Base-by-base conservation (phyloP, 768 basidiomycete species). In the Psilocybe azurescens region DNA sequence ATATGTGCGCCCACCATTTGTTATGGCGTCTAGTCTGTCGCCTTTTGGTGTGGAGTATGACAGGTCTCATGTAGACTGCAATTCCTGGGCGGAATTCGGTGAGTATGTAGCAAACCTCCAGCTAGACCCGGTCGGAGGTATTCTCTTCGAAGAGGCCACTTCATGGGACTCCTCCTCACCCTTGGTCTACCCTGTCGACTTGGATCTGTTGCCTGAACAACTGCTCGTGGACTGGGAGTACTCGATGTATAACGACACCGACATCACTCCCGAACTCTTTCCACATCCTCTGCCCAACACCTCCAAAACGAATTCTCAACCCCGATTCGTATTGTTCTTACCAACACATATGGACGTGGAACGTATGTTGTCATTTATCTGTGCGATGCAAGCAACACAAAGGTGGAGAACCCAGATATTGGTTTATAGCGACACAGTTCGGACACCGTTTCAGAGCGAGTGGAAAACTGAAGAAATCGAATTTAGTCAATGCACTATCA, bases 1-100 rank as follows among this genome's bases (percentile, higher is more conserved):
- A 3, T 86, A 83, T 70, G 75, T 91, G 2, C 68, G 85, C 2
- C 90, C 90, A 14, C 90, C 90, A 2, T 86, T 91, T 62, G 75
- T 88, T 5, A 64, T 84, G 32, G 82, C 82, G 9, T 61, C 73
- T 1, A 56, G 70, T 28, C 57, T 79, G 14, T 61, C 75, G 10
- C 69, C 69, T 9, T 64, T 66, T 48, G 29, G 65, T 16, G 57
- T 64, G 24, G 47, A 61, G 32, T 10, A 51, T 46, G 33, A 20
- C 24, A 14, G 41, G 16, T 41, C 64, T 55, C 18, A 68, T 65
- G 33, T 63, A 70, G 50, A 73, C 67, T 73, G 73, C 74, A 59
- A 66, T 11, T 57, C 69, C 36, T 75, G 76, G 72, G 57, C 52
- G 10, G 58, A 66, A 20, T 65, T 81, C 29, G 72, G 74, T 38